These are phyloP conservation scores for Sporisorium sorghi DNA, from an alignment of 1,284 basidiomycete species.

Conservation along the genomic window DNA sequence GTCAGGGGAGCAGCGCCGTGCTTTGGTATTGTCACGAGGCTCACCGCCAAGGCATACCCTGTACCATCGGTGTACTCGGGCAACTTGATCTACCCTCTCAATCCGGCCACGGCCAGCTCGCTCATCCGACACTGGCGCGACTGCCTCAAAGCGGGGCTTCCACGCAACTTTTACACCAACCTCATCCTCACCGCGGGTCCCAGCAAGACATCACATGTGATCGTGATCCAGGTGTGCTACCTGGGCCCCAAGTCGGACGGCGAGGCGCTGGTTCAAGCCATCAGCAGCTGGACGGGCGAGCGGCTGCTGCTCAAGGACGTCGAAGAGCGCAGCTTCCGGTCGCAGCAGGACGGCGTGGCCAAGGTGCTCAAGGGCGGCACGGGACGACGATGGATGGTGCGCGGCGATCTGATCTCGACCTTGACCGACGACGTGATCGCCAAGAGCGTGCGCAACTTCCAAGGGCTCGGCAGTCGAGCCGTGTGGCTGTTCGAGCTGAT, in stretches of 20 bases:
- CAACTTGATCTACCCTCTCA: conserved; percentile 88
- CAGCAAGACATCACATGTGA: conserved; percentile 71
- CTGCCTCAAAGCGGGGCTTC: conserved; percentile 80
- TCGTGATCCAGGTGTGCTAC: conserved; percentile 90
- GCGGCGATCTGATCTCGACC: conserved; percentile 74
- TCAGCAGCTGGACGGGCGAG: conserved; percentile 83
- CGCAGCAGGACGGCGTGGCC: conserved; percentile 88
- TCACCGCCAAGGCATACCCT: conserved; percentile 85
- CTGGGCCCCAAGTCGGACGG: conserved; percentile 79
- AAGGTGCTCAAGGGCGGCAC: conserved; percentile 85
- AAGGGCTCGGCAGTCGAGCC: conserved; percentile 75
- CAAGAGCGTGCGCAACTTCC: conserved; percentile 82
- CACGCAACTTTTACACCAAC: conserved; percentile 86
- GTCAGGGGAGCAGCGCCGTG: conserved; percentile 85
- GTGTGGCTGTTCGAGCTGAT: conserved; percentile 74
- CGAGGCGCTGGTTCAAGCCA: conserved; percentile 80
- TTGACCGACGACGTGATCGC: conserved; percentile 87
- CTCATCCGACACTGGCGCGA: conserved; percentile 91
- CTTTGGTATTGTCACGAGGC: conserved; percentile 86
- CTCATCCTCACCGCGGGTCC: conserved; percentile 86
- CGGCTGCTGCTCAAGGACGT: conserved; percentile 85
- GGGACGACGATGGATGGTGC: conserved; percentile 65
- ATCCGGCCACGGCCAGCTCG: conserved; percentile 82
- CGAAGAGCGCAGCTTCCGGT: conserved; percentile 84
- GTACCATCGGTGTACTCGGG: conserved; percentile 89